phyloP scores from a whole-genome alignment of 129 eudicot species.

The Scalesia atractyloides region DNA sequence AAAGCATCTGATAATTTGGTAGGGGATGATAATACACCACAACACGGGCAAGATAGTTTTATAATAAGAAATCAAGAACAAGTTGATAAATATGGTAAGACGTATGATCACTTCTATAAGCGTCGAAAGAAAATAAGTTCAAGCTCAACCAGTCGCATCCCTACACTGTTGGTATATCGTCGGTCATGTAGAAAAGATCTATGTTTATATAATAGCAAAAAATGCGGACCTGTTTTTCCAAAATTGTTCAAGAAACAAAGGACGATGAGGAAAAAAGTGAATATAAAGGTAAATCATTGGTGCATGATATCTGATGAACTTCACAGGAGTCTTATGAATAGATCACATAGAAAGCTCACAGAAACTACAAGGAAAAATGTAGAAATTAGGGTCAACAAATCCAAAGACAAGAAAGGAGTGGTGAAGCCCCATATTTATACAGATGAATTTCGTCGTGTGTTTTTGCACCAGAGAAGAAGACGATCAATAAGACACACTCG shows the following conservation, averaged over 20 bases:
- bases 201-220: slow-evolving; percentile 40
- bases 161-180: slow-evolving; percentile 31
- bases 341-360: slow-evolving; percentile 4
- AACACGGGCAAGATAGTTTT: background rate
- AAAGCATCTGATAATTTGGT: slow-evolving; percentile 13
- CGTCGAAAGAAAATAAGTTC: slow-evolving; percentile 26
- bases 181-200: slow-evolving; percentile 26
- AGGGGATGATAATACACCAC: slow-evolving; percentile 10
- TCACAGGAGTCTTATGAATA: slow-evolving; percentile 13
- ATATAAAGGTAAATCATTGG: slow-evolving; percentile 10
- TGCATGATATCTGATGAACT: slow-evolving; percentile 3
- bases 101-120: slow-evolving; percentile 22
- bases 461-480: slow-evolving; percentile 19
- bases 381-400: slow-evolving; percentile 16
- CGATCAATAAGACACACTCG: slow-evolving; percentile 25
- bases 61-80: background rate
- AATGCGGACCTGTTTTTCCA: slow-evolving; percentile 41
- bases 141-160: background rate
- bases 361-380: slow-evolving; percentile 5
- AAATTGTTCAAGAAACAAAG: slow-evolving; percentile 38
- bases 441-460: background rate
- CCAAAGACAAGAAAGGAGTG: slow-evolving; percentile 16
- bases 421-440: background rate
- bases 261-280: slow-evolving; percentile 26
- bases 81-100: slow-evolving; percentile 8